Evolutionary conservation across 208 protist species (phyloP).

Genomic region (Wallacemonas sp.): DNA sequence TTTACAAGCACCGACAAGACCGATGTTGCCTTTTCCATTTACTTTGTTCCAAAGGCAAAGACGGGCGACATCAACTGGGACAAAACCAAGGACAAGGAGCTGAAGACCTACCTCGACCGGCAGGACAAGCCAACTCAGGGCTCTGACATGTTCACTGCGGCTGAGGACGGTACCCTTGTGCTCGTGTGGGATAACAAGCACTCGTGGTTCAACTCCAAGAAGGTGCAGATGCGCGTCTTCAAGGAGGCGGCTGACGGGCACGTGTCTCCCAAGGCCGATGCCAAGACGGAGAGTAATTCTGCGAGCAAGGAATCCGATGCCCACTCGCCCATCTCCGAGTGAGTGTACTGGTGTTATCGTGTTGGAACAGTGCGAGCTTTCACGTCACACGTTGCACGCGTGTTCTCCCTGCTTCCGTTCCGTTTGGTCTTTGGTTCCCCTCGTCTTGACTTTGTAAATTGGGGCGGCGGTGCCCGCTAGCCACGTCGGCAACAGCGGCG

Average conservation of each 20-base stretch:
- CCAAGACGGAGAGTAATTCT: no score
- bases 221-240: conserved; percentile 64
- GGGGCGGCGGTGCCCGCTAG: no score
- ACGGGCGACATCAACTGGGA: conserved; percentile 15
- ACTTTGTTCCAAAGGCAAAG: conserved; percentile 31
- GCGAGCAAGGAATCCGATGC: not conserved
- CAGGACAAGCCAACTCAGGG: conserved; percentile 25
- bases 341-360: no score
- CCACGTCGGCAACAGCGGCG: no score
- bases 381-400: no score
- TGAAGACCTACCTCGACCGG: conserved; percentile 30
- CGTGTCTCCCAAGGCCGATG: not conserved
- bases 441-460: no score
- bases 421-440: no score
- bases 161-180: conserved; percentile 49
- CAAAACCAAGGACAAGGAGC: conserved; percentile 27
- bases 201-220: conserved; percentile 44
- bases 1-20: conserved; percentile 43
- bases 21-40: conserved; percentile 42
- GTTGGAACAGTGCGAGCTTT: no score
- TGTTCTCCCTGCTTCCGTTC: no score
- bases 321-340: not conserved
- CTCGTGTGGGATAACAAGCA: conserved; percentile 65
- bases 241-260: conserved; percentile 21
- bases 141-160: conserved; percentile 44